Evolutionary conservation across 2,329 filamentous ascomycete genomes (phyloP), one percentile per base, ranked within the genome.

Genomic region (Cladosporium halotolerans): DNA sequence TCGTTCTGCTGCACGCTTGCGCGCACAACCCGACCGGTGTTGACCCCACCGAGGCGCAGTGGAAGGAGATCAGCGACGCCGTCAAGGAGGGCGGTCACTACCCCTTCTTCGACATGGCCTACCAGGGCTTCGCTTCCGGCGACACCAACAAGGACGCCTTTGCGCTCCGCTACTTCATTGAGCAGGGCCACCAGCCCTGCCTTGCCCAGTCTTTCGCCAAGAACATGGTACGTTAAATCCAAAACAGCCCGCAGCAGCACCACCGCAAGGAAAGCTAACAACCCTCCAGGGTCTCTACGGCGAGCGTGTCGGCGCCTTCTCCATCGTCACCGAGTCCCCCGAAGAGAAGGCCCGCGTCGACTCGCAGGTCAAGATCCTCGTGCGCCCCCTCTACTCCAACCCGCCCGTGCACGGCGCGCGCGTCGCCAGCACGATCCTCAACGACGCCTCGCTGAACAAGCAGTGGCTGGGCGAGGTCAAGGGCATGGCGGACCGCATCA

Each of bases 41-140:
- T 66, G 92, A 97, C 76, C 93, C 92, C 34, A 96, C 88, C 40
- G 76, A 83, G 66, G 86, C 89, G 72, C 92, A 97, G 79, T 97
- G 92, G 92, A 83, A 83, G 74, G 79, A 92, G 77, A 93, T 99
- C 72, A 89, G 88, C 73, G 76, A 86, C 57, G 87, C 86, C 57
- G 84, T 96, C 73, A 95, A 95, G 82, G 81, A 83, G 70, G 84
- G 87, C 72, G 84, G 80, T 47, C 92, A 97, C 81, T 95, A 86
- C 72, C 85, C 89, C 66, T 96, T 99, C 83, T 99, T 97, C 77
- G 92, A 97, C 74, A 96, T 96, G 91, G 92, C 92, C 60, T 99
- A 99, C 81, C 92, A 99, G 77, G 92, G 92, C 65, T 97, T 99
- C 69, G 92, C 92, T 64, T 93, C 86, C 60, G 92, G 92, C 63